These are phyloP conservation scores for Plicaturopsis crispa DNA, from an alignment of 768 basidiomycete genomes.

Conservation along the genomic window DNA sequence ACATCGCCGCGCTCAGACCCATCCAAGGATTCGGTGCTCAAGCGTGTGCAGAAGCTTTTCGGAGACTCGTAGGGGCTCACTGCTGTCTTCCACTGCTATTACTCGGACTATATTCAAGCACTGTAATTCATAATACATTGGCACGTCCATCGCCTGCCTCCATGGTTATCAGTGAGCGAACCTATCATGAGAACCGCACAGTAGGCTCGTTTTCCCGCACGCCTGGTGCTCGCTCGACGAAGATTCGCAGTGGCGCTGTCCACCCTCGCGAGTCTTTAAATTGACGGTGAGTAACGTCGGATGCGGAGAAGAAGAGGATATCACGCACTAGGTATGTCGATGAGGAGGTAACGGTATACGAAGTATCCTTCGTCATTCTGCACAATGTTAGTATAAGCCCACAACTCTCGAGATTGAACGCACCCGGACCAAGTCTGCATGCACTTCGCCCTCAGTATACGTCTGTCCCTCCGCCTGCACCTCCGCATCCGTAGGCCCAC, in stretches of 20 bases:
- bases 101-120: conserved; percentile 2
- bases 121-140: conserved; percentile 5
- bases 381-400: conserved; percentile 6
- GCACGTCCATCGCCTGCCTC: too few relatives aligned
- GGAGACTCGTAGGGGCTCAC: too few relatives aligned
- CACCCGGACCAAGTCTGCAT: conserved; percentile 72
- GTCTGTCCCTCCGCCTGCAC: conserved; percentile 29
- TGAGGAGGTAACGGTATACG: conserved; percentile 66
- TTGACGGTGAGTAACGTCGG: too few relatives aligned
- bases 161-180: too few relatives aligned
- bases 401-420: conserved; percentile 15
- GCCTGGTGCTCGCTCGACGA: conserved; percentile 58
- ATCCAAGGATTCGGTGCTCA: conserved; percentile 90
- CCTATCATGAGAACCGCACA: too few relatives aligned
- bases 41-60: conserved; percentile 93
- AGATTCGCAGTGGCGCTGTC: conserved; percentile 61
- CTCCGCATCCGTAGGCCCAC: conserved; percentile 19
- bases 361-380: conserved; percentile 76
- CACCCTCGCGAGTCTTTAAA: too few relatives aligned
- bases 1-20: conserved; percentile 54
- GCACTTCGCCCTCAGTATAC: conserved; percentile 74
- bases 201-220: conserved; percentile 67
- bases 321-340: conserved; percentile 74
- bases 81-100: background rate
- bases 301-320: too few relatives aligned